These are phyloP conservation scores for Draba incana DNA, from an alignment of 345 rosid species.

Conservation along the genomic window DNA sequence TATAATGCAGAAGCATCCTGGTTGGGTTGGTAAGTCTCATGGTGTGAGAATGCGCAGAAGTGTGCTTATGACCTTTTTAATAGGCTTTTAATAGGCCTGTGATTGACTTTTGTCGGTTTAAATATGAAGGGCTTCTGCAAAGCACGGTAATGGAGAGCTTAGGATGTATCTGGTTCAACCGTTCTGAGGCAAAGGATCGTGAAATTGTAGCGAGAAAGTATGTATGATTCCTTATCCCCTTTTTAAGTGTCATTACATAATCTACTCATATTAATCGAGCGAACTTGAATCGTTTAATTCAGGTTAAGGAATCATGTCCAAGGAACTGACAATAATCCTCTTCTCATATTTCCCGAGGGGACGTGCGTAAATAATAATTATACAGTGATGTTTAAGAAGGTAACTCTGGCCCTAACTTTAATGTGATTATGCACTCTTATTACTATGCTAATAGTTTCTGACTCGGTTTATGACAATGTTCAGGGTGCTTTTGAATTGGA, in stretches of 20 bases:
- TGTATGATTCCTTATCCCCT: conserved; percentile 30
- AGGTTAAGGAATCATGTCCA: conserved; percentile 85
- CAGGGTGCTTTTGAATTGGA: conserved; percentile 98
- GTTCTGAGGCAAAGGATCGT: conserved; percentile 92
- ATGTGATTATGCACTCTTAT: not conserved
- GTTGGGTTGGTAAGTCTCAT: conserved; percentile 95
- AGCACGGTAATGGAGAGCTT: conserved; percentile 95
- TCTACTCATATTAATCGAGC: conserved; percentile 32
- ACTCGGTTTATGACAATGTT: conserved; percentile 40
- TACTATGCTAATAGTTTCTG: not conserved
- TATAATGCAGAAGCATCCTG: conserved; percentile 99
- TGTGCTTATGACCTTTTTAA: conserved; percentile 14
- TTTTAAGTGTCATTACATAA: conserved; percentile 1
- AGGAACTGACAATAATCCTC: conserved; percentile 86
- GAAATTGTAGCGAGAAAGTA: conserved; percentile 94
- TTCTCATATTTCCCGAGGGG: conserved; percentile 93
- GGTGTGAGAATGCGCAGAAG: not conserved
- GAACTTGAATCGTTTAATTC: conserved; percentile 39
- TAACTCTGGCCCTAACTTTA: conserved; percentile 26
- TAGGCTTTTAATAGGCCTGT: conserved; percentile 8
- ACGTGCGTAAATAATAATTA: conserved; percentile 95
- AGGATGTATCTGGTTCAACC: conserved; percentile 98
- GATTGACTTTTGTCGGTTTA: conserved; percentile 34
- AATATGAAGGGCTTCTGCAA: conserved; percentile 76
- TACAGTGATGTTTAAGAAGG: conserved; percentile 98